A percentile compares a stretch with the other conserved stretches of the same genome.
Conservation (phyloP, 495 filamentous ascomycete genomes). For the Glonium stellatum region DNA sequence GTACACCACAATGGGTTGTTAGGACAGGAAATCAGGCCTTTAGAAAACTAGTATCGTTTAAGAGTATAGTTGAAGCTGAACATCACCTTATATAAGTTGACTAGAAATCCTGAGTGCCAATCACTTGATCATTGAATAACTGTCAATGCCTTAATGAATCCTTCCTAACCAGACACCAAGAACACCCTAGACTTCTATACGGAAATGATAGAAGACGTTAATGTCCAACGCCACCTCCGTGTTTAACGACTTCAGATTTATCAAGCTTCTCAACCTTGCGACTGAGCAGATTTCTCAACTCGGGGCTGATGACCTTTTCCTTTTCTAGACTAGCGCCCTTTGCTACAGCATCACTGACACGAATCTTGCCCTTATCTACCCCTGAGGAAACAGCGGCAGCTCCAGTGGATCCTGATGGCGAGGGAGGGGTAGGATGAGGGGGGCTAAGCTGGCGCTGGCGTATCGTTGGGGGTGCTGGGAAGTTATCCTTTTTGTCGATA, state of each 20-base stretch:
- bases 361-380: conserved; percentile 18
- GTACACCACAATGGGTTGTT: no score
- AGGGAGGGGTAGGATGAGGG: conserved; percentile 22
- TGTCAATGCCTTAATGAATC: no score
- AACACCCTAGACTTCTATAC: no score
- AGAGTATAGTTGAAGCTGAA: no score
- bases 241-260: conserved; percentile 42
- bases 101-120: no score
- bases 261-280: conserved; percentile 60
- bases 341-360: conserved; percentile 30
- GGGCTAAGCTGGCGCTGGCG: conserved; percentile 42
- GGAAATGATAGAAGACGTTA: no score
- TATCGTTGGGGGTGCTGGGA: conserved; percentile 58
- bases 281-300: conserved; percentile 69
- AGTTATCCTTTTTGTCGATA: conserved; percentile 77
- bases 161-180: no score
- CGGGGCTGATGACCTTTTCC: conserved; percentile 68
- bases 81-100: no score
- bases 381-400: conserved; percentile 17
- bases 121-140: no score
- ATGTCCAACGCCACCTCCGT: conserved; percentile 32
- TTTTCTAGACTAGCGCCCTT: conserved; percentile 36
- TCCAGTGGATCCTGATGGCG: conserved; percentile 5
- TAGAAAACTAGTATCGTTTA: no score
- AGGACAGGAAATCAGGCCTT: no score